Percentiles rank a stretch among this genome's conserved stretches.
phyloP scores from a whole-genome alignment of 2,329 filamentous ascomycete genomes.

The Neopestalotiopsis sp. region DNA sequence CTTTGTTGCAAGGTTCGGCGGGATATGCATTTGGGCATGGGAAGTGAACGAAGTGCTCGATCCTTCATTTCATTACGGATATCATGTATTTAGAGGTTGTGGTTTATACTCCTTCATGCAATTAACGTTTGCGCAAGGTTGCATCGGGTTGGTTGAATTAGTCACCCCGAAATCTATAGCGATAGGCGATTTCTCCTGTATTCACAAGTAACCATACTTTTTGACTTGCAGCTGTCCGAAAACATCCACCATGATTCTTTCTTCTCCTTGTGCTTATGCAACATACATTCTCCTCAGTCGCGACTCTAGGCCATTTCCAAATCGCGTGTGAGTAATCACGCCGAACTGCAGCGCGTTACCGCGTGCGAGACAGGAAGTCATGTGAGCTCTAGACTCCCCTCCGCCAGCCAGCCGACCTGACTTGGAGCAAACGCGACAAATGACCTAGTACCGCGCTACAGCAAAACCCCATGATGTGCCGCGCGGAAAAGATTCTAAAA shows the following conservation, averaged over 20 bases:
- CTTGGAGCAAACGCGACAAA: background rate
- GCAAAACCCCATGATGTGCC: background rate
- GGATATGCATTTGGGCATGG: background rate
- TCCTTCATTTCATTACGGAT: background rate
- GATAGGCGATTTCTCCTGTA: no score
- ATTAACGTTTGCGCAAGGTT: background rate
- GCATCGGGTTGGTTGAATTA: no score
- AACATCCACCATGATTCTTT: no score
- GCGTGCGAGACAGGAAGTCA: background rate
- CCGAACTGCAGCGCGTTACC: background rate
- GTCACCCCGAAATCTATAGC: no score
- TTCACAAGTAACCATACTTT: no score
- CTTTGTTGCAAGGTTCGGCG: background rate
- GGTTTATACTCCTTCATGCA: background rate
- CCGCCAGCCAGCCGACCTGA: background rate
- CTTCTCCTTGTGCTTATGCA: no score
- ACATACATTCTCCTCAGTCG: background rate
- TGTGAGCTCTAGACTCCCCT: background rate
- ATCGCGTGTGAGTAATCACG: conserved; percentile 2
- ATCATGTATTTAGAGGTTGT: background rate
- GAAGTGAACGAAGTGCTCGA: conserved; percentile 8
- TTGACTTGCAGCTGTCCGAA: no score
- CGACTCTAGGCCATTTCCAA: background rate
- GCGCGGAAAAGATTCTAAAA: background rate
- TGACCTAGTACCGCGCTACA: background rate